A percentile compares a stretch with the other conserved stretches of the same genome.
Conservation (phyloP, 768 basidiomycete genomes). For the Lactifluus rugatus region DNA sequence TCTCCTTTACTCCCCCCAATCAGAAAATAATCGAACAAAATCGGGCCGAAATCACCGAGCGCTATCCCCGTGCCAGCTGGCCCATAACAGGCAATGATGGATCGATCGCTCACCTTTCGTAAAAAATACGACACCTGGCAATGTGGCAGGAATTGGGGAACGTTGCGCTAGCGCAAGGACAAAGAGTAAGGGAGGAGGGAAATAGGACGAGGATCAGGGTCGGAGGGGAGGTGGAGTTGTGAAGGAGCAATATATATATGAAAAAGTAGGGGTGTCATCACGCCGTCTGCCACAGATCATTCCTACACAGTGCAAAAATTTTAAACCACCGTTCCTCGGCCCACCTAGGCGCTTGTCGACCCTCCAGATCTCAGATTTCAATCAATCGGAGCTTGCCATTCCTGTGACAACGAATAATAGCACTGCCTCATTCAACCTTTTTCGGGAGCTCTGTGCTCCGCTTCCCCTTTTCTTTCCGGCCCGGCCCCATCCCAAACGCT, state of each 20-base stretch:
- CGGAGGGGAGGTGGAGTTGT: constrained; percentile 5
- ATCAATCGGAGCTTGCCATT: constrained; percentile 9
- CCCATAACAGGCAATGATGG: not conserved
- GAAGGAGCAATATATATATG: not conserved
- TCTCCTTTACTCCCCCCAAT: constrained; percentile 1
- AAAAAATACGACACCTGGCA: not conserved
- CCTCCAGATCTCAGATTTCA: not conserved
- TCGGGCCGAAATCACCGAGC: constrained; percentile 16
- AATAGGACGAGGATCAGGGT: constrained; percentile 8
- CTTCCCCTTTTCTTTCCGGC: not conserved
- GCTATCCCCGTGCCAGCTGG: constrained; percentile 6
- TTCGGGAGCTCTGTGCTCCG: not conserved
- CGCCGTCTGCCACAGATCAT: constrained; percentile 11
- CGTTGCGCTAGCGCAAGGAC: not conserved
- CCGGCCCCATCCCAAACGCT: not conserved
- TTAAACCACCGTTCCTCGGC: not conserved
- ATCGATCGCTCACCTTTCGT: constrained; percentile 10
- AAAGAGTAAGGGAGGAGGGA: not conserved
- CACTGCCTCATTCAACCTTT: not conserved
- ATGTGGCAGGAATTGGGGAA: not conserved
- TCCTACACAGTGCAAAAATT: not conserved
- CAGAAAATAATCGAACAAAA: not conserved
- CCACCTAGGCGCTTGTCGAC: not conserved
- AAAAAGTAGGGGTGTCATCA: too few species aligned
- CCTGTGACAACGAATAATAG: not conserved